Conservation (phyloP, 1,284 basidiomycete species). For the Trametes pubescens region DNA sequence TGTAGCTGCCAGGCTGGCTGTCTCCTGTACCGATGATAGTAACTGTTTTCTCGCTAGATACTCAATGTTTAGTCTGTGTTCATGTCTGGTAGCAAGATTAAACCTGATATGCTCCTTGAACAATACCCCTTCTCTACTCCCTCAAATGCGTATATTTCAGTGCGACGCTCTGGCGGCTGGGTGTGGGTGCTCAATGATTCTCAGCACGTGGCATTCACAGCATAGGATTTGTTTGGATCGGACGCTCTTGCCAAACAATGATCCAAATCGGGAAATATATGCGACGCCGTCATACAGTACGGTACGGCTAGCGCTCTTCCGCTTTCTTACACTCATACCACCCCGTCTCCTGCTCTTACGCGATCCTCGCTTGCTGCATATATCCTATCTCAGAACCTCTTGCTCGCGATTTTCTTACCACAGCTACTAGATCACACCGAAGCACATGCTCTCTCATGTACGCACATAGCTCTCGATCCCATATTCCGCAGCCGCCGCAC, state of each 20-base stretch:
- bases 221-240: slow-evolving; percentile 30
- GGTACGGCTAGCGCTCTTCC: background rate
- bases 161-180: too few relatives aligned
- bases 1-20: too few relatives aligned
- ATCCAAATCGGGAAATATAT: slow-evolving; percentile 20
- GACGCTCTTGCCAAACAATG: slow-evolving; percentile 33
- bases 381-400: slow-evolving; percentile 5
- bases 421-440: background rate
- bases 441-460: slow-evolving; percentile 29
- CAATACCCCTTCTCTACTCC: too few relatives aligned
- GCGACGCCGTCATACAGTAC: background rate
- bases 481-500: slow-evolving; percentile 85
- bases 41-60: too few relatives aligned
- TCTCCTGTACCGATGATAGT: too few relatives aligned
- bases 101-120: too few relatives aligned
- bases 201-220: background rate
- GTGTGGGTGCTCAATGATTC: background rate
- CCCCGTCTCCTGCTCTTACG: too few relatives aligned
- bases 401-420: background rate
- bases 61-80: too few relatives aligned
- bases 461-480: slow-evolving; percentile 41
- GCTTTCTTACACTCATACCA: background rate
- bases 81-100: too few relatives aligned
- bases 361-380: background rate
- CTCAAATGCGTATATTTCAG: too few relatives aligned